Evolutionary conservation across 495 filamentous ascomycete species (phyloP).

Genomic region (Oidiodendron maius): DNA sequence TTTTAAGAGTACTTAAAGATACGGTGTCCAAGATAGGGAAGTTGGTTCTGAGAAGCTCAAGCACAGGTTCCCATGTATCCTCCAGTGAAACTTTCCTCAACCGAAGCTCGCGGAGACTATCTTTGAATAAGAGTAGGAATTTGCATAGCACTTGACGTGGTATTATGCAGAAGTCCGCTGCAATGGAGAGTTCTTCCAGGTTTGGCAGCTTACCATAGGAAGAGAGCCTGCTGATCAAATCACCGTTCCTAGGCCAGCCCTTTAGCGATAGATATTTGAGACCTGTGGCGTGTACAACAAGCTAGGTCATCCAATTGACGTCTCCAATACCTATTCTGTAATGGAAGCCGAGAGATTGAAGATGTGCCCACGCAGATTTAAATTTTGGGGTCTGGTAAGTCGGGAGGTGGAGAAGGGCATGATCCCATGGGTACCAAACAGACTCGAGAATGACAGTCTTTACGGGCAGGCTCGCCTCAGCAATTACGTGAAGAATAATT

Average conservation of each 20-base stretch:
- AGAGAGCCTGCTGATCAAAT: neutral
- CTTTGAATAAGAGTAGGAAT: conserved; percentile 2
- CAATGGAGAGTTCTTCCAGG: conserved; percentile 6
- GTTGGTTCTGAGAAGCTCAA: conserved; percentile 1
- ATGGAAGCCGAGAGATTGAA: conserved; percentile 3
- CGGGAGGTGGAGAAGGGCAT: neutral
- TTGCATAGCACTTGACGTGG: neutral
- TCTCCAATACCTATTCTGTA: neutral
- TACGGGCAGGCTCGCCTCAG: conserved; percentile 9
- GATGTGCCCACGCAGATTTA: conserved; percentile 4
- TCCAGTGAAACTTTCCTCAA: conserved; percentile 1
- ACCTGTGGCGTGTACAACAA: conserved; percentile 3
- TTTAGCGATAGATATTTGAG: conserved; percentile 1
- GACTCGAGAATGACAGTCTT: conserved; percentile 2
- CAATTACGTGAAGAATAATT: conserved; percentile 6
- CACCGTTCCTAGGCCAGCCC: neutral
- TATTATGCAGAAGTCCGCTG: neutral
- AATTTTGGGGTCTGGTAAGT: conserved; percentile 3
- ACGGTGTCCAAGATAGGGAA: conserved; percentile 2
- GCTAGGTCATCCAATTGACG: conserved; percentile 1
- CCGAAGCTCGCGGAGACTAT: conserved; percentile 7
- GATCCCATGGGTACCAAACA: neutral
- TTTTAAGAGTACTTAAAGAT: neutral
- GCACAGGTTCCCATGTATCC: neutral
- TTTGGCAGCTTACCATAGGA: conserved; percentile 1